These are phyloP conservation scores for Gloeophyllum trabeum DNA, from an alignment of 768 basidiomycete species.

Conservation along the genomic window DNA sequence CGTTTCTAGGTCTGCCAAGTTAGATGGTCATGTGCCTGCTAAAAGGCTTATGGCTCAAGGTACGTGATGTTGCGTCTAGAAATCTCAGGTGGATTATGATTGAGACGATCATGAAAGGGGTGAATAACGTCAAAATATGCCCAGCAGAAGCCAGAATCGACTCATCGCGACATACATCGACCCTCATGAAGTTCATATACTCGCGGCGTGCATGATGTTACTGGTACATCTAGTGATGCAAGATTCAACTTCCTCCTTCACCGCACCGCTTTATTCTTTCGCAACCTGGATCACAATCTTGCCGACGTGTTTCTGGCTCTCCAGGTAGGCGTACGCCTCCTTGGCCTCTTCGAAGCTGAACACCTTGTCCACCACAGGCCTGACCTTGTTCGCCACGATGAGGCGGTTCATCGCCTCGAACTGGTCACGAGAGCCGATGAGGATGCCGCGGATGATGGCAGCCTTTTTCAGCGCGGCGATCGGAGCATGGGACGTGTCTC, in stretches of 20 bases:
- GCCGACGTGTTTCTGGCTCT: slow-evolving; percentile 46
- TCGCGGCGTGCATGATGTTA: no score
- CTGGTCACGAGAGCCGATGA: slow-evolving; percentile 50
- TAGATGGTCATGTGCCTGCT: no score
- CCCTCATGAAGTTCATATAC: no score
- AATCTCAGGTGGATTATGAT: no score
- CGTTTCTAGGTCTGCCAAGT: no score
- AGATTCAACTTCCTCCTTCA: neutral
- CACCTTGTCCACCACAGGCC: slow-evolving; percentile 43
- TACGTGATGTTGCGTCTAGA: no score
- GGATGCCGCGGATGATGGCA: slow-evolving; percentile 36
- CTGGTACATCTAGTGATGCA: no score
- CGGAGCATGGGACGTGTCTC: slow-evolving; percentile 5
- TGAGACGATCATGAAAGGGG: no score
- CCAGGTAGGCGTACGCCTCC: slow-evolving; percentile 40
- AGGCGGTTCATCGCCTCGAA: slow-evolving; percentile 43
- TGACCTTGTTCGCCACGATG: slow-evolving; percentile 30
- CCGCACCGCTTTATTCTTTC: neutral
- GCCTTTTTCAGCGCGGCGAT: slow-evolving; percentile 25
- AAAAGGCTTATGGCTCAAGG: no score
- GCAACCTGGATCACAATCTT: slow-evolving; percentile 45
- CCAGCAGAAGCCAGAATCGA: no score
- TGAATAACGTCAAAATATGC: no score
- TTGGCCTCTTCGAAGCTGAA: slow-evolving; percentile 44
- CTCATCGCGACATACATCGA: no score